Conservation (phyloP, 768 basidiomycete species). For the Imleria badia region DNA sequence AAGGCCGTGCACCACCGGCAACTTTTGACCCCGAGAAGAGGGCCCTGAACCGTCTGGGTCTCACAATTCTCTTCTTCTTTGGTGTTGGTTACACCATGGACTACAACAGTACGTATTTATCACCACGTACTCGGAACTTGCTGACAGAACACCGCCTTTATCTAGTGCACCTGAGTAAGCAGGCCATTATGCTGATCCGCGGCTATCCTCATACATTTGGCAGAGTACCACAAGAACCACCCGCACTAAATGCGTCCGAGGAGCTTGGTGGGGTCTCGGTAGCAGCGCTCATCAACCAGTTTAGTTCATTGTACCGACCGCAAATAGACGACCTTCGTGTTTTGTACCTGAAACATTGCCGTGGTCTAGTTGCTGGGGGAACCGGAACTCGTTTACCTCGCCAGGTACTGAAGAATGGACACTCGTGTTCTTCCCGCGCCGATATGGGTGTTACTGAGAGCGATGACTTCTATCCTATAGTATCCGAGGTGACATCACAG, state of each 20-base stretch:
- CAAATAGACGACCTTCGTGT: conserved; percentile 26
- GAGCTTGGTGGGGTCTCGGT: neutral
- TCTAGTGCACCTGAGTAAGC: conserved; percentile 83
- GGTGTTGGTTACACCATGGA: conserved; percentile 75
- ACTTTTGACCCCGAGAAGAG: conserved; percentile 79
- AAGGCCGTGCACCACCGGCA: conserved; percentile 69
- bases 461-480: neutral
- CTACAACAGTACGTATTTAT: conserved; percentile 73
- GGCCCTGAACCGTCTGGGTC: conserved; percentile 54
- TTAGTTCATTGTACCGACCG: conserved; percentile 19
- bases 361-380: neutral
- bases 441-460: neutral
- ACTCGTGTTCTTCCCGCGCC: neutral
- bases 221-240: conserved; percentile 91
- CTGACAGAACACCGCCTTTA: conserved; percentile 9
- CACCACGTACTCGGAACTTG: neutral
- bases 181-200: neutral
- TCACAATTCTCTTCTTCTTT: conserved; percentile 62
- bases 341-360: conserved; percentile 12
- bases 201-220: conserved; percentile 23
- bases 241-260: conserved; percentile 52
- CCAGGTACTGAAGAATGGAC: neutral
- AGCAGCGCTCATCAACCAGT: conserved; percentile 6
- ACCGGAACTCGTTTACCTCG: neutral
- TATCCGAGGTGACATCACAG: conserved; percentile 3